Conservation (phyloP, 2,329 filamentous ascomycete species). For the Aureobasidium sp. region DNA sequence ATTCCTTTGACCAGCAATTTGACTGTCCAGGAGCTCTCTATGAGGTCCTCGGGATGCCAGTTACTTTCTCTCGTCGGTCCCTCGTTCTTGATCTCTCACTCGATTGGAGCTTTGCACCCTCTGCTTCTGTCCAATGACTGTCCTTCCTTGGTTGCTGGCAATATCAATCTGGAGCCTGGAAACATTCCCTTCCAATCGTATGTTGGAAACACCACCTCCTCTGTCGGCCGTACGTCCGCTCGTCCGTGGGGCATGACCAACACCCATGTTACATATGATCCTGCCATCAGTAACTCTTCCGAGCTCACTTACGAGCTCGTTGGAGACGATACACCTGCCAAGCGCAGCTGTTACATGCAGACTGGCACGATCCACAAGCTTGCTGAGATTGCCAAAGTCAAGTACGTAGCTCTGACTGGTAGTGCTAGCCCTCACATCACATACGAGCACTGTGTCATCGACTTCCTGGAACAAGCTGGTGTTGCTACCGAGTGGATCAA, state of each 20-base stretch:
- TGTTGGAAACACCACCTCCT: slow-evolving; percentile 18
- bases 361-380: slow-evolving; percentile 36
- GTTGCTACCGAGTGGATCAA: slow-evolving; percentile 37
- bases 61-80: slow-evolving; percentile 26
- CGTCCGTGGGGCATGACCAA: slow-evolving; percentile 29
- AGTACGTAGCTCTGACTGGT: slow-evolving; percentile 42
- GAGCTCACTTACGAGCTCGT: slow-evolving; percentile 21
- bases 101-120: slow-evolving; percentile 26
- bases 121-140: slow-evolving; percentile 43
- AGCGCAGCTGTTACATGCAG: slow-evolving; percentile 34
- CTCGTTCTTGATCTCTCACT: slow-evolving; percentile 28
- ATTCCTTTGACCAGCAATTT: slow-evolving; percentile 25
- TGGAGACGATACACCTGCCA: slow-evolving; percentile 22
- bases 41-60: slow-evolving; percentile 25
- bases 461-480: slow-evolving; percentile 47
- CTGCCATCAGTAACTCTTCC: slow-evolving; percentile 22
- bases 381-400: slow-evolving; percentile 40
- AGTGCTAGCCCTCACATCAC: slow-evolving; percentile 46
- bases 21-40: slow-evolving; percentile 23
- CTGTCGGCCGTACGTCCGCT: slow-evolving; percentile 14
- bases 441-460: slow-evolving; percentile 48
- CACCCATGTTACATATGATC: slow-evolving; percentile 27
- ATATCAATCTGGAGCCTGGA: slow-evolving; percentile 46
- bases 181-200: slow-evolving; percentile 42
- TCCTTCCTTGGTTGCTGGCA: slow-evolving; percentile 41